phyloP scores from a whole-genome alignment of 164 flowering plant species.

The Umbellularia californica region DNA sequence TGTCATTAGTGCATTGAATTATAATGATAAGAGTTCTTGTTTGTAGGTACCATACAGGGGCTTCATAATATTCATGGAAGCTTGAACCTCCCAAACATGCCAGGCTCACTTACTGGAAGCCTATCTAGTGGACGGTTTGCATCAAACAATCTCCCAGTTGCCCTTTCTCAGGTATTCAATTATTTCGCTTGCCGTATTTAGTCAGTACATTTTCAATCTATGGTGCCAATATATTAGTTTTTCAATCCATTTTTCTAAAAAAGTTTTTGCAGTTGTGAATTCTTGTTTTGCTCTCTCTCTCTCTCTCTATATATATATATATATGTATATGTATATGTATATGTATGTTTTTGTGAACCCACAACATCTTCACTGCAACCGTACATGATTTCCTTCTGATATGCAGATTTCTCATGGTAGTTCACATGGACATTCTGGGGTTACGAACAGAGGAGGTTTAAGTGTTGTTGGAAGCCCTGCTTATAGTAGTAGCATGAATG shows the following conservation, averaged over 20 bases:
- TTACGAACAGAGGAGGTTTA: slow-evolving; percentile 74
- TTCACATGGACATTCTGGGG: slow-evolving; percentile 76
- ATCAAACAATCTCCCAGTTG: slow-evolving; percentile 70
- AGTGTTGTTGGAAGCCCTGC: slow-evolving; percentile 60
- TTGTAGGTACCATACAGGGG: slow-evolving; percentile 59
- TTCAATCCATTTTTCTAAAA: neutral
- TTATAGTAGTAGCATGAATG: slow-evolving; percentile 58
- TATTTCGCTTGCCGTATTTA: neutral
- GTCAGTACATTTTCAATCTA: neutral
- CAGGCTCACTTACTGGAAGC: slow-evolving; percentile 59
- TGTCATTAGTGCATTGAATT: neutral
- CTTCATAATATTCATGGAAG: slow-evolving; percentile 72
- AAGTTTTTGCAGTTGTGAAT: neutral
- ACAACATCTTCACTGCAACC: too few species aligned
- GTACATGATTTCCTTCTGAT: neutral
- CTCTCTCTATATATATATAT: too few species aligned
- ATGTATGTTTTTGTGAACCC: too few species aligned
- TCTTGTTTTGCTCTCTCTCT: neutral
- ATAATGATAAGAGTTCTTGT: neutral
- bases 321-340: too few species aligned
- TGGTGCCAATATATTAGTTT: neutral
- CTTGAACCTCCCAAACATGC: slow-evolving; percentile 67
- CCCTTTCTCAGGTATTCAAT: slow-evolving; percentile 68
- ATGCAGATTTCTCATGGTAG: slow-evolving; percentile 76
- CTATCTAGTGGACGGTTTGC: slow-evolving; percentile 77